Evolutionary conservation across 192 early-diverging fungal species (phyloP).

Genomic region (Hyaloraphidium curvatum): DNA sequence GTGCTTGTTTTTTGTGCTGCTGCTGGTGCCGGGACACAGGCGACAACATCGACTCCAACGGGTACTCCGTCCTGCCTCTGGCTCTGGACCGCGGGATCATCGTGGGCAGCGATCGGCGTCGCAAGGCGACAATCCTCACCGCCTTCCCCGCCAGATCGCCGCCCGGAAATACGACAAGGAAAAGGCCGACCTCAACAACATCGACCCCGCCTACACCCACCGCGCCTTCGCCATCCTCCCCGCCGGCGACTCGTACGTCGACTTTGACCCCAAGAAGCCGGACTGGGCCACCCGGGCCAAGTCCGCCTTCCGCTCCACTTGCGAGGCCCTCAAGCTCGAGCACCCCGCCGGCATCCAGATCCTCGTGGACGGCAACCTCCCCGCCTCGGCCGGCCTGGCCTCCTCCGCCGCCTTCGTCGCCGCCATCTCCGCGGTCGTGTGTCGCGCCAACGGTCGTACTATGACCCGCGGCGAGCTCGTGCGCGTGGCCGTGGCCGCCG

Average conservation of each 20-base stretch:
- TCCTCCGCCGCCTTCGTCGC: conserved; percentile 64
- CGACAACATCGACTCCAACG: conserved; percentile 91
- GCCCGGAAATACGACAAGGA: too few species aligned
- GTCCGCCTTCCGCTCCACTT: too few species aligned
- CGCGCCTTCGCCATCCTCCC: too few species aligned
- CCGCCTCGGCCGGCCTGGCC: conserved; percentile 64
- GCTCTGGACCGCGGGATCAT: conserved; percentile 65
- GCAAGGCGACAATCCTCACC: too few species aligned
- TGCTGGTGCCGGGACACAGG: too few species aligned
- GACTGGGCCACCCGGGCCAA: too few species aligned
- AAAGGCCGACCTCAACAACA: too few species aligned
- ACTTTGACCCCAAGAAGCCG: too few species aligned
- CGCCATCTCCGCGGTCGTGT: conserved; percentile 44
- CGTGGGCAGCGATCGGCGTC: too few species aligned
- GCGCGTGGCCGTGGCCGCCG: conserved; percentile 50
- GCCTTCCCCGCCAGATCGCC: too few species aligned
- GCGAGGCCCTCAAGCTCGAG: conserved; percentile 13
- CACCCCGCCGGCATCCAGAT: conserved; percentile 37
- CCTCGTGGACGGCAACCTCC: conserved; percentile 62
- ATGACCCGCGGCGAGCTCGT: conserved; percentile 32
- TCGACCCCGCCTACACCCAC: too few species aligned
- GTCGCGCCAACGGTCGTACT: conserved; percentile 24
- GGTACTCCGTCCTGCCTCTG: conserved; percentile 90
- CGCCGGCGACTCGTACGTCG: too few species aligned
- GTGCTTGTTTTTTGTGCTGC: not conserved